phyloP scores from a whole-genome alignment of 2,329 filamentous ascomycete genomes.

The Cladosporium sp. region DNA sequence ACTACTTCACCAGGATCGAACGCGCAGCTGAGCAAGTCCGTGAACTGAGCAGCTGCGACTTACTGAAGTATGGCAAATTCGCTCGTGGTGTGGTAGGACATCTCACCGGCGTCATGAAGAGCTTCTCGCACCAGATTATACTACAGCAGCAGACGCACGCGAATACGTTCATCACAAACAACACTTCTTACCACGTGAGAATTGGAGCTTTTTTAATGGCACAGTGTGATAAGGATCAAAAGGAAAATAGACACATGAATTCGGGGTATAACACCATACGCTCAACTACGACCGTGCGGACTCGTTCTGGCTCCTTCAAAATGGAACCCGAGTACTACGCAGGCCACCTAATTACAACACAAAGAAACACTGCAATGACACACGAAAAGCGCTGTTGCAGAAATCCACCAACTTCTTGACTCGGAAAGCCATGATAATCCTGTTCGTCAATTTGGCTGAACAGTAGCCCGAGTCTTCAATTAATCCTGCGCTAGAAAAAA shows the following conservation, averaged over 20 bases:
- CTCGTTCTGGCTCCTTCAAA: not conserved
- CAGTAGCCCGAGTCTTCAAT: not conserved
- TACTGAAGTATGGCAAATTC: not conserved
- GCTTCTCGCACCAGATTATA: not conserved
- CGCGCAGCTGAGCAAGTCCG: no score
- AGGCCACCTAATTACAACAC: constrained; percentile 13
- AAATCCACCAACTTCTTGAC: not conserved
- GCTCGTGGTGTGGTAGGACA: not conserved
- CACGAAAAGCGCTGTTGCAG: not conserved
- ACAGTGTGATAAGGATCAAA: not conserved
- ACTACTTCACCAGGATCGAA: not conserved
- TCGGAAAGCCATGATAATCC: not conserved
- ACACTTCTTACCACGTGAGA: not conserved
- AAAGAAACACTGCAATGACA: constrained; percentile 1
- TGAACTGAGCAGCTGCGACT: not conserved
- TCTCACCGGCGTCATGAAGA: not conserved
- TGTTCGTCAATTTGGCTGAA: not conserved
- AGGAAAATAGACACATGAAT: constrained; percentile 1
- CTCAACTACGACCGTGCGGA: constrained; percentile 11
- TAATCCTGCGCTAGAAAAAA: constrained; percentile 8
- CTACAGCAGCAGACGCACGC: not conserved
- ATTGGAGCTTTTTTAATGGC: not conserved
- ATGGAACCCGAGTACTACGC: not conserved
- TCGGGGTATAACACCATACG: constrained; percentile 22
- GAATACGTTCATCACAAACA: not conserved